Evolutionary conservation across 768 basidiomycete species (phyloP), one percentile per base, ranked within the genome.

Genomic region (Boletellus ananiceps): DNA sequence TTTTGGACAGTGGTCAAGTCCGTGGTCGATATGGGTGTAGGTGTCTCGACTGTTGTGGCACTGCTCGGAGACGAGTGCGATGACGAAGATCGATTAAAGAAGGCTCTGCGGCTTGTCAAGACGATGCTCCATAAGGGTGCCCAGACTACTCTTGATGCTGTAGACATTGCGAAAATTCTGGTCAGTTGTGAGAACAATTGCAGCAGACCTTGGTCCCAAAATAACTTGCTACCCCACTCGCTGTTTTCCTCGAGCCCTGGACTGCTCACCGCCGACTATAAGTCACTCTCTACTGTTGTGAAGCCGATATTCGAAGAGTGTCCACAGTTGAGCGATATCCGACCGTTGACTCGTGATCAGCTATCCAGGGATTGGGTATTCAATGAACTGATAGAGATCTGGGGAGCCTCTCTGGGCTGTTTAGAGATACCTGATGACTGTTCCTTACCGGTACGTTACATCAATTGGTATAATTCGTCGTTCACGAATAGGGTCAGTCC

Each of bases 241-340:
- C 60, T 87, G 15, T 83, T 86, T 62, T 79, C 79, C 4, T 74
- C 80, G 0, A 69, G 69, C 38, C 78, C 82, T 13, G 81, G 81
- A 3, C 57, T 86, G 40, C 65, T 86, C 13, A 75, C 75, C 2
- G 69, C 70, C 3, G 82, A 83, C 1, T 83, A 72, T 62, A 69
- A 63, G 43, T 65, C 63, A 14, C 64, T 88, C 25, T 69, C 75
- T 19, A 58, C 58, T 2, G 69, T 67, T 0, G 80, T 88, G 12
- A 71, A 74, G 51, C 69, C 76, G 3, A 66, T 86, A 18, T 71
- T 82, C 43, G 77, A 78, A 6, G 72, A 81, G 55, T 78, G 79
- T 35, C 75, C 80, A 0, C 71, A 71, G 29, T 50, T 81, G 15
- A 66, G 71, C 14, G 83, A 85, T 54, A 67, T 88, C 29, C 71